Evolutionary conservation across 1,139 yeast species (phyloP).

Genomic region (Chernovozyma aurita): DNA sequence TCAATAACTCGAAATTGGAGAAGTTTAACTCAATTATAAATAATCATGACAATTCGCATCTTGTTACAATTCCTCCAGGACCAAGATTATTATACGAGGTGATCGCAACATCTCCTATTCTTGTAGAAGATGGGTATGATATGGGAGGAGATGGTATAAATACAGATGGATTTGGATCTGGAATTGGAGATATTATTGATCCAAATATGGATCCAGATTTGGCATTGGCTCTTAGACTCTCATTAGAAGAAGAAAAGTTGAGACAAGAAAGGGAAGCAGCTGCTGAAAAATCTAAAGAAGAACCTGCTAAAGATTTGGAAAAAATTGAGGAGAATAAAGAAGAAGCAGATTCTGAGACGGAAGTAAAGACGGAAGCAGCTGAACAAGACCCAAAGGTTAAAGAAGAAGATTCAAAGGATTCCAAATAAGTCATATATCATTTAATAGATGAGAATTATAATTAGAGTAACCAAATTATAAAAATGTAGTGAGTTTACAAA

Average conservation of each 20-base stretch:
- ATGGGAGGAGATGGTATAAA: conserved; percentile 44
- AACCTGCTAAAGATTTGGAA: conserved; percentile 20
- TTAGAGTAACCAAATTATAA: too few species aligned
- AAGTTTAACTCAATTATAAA: conserved; percentile 71
- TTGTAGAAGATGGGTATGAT: conserved; percentile 52
- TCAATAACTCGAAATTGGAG: conserved; percentile 75
- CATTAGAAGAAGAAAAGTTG: conserved; percentile 76
- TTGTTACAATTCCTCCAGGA: conserved; percentile 87
- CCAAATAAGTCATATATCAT: too few species aligned
- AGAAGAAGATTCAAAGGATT: background rate
- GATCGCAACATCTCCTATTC: conserved; percentile 64
- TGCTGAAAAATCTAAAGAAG: conserved; percentile 32
- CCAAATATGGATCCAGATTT: conserved; percentile 96
- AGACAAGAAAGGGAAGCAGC: conserved; percentile 62
- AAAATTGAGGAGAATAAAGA: conserved; percentile 26
- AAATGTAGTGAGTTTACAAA: too few species aligned
- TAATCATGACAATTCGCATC: conserved; percentile 76
- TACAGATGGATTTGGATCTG: conserved; percentile 40
- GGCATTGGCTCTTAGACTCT: conserved; percentile 86
- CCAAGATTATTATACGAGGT: conserved; percentile 75
- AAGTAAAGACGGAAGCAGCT: too few species aligned
- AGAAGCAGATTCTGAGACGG: too few species aligned
- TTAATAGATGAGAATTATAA: too few species aligned
- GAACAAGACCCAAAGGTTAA: too few species aligned
- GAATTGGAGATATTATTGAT: conserved; percentile 62